Percentiles rank a stretch among this genome's conserved stretches.
phyloP scores from a whole-genome alignment of 2,329 filamentous ascomycete genomes.

The Colletotrichum sp. region DNA sequence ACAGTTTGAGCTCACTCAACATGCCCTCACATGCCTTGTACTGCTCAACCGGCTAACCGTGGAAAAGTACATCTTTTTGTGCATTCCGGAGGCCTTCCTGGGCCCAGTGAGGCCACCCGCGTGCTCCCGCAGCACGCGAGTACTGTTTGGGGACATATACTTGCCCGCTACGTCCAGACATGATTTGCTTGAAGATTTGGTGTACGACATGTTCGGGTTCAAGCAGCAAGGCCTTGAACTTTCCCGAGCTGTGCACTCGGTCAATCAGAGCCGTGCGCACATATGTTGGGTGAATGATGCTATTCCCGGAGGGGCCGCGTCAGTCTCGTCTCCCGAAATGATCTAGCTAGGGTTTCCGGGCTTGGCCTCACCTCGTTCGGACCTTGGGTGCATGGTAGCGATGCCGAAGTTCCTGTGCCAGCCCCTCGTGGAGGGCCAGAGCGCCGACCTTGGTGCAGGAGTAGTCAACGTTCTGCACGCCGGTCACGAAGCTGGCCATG shows the following conservation, averaged over 20 bases:
- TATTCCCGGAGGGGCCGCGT: not conserved
- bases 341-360: not conserved
- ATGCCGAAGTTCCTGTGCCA: slow-evolving; percentile 39
- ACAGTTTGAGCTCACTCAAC: not conserved
- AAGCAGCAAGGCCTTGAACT: not conserved
- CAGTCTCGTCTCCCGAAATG: not conserved
- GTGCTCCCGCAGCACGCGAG: not conserved
- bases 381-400: slow-evolving; percentile 41
- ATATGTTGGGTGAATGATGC: slow-evolving; percentile 2
- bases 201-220: slow-evolving; percentile 7
- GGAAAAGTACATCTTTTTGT: not conserved
- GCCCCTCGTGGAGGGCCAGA: slow-evolving; percentile 56
- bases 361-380: slow-evolving; percentile 31
- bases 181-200: slow-evolving; percentile 2
- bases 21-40: not conserved
- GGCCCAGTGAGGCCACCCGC: not conserved
- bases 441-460: slow-evolving; percentile 55
- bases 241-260: not conserved
- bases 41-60: not conserved
- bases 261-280: slow-evolving; percentile 7
- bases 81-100: not conserved
- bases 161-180: slow-evolving; percentile 10
- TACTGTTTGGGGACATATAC: not conserved
- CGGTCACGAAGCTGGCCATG: slow-evolving; percentile 51
- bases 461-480: slow-evolving; percentile 56